Base-by-base conservation (phyloP, 129 eudicot species). In the Lactuca sativa region DNA sequence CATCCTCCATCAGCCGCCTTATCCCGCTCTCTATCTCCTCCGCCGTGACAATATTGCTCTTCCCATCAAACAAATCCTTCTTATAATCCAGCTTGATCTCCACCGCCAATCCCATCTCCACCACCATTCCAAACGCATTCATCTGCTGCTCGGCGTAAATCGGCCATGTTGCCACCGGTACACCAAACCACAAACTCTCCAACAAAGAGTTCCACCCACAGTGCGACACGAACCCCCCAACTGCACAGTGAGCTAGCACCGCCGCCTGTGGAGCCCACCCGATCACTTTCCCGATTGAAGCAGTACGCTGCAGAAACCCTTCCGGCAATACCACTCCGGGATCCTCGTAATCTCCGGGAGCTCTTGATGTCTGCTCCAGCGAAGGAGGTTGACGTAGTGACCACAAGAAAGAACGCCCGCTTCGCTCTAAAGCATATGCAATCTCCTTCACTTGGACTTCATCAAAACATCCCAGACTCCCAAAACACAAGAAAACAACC, bases 121-220 rank as follows among this genome's bases (percentile, higher is more conserved):
- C 77, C 62, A 79, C 82, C 70, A 73, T 44, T 18, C 48, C 56
- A 79, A 79, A 83, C n/a, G 80, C 84, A 31, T 83, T 83, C 58
- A 79, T 10, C 14, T 75, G 84, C 11, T 83, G 84, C 48, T 83
- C 88, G 0, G 84, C 84, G 9, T 70, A 79, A 1, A 75, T 21
- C 2, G 88, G 84, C 74, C 84, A 77, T 9, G 73, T 33, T 0
- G 85, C 85, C 59, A 56, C 7, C 8, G 89, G 86, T 21, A 81
- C 84, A 56, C 84, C 86, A 43, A 41, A 77, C 77, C 82, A 78
- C 7, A 81, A 25, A 71, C 86, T 85, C 76, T 85, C 86, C 64
- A 82, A 69, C 3, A 80, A 63, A 40, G 88, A 86, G 71, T 86
- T 85, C 88, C 87, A 82, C 55, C 91, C 91, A 16, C 88, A 80